Percentiles rank a stretch among this genome's conserved stretches.
These are phyloP conservation scores for Wallacemonas rigidus DNA, from an alignment of 208 protist species.

Conservation along the genomic window DNA sequence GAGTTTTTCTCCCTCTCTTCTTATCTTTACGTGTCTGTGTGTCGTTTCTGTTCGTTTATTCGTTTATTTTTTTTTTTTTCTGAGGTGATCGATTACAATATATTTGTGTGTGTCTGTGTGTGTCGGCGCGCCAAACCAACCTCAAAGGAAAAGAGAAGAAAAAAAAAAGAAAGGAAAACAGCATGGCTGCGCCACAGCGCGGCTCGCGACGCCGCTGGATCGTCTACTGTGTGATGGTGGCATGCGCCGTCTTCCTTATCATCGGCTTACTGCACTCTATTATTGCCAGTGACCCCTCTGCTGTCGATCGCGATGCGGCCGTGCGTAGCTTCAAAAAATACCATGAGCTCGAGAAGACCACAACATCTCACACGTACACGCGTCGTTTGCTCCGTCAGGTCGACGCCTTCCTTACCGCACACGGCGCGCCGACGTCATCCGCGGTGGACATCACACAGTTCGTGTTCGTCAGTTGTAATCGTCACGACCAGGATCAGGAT, in stretches of 20 bases:
- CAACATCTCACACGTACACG: not conserved
- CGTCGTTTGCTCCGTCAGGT: not conserved
- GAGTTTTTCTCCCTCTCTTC: no score
- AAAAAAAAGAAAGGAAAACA: not conserved
- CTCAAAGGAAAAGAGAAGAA: not conserved
- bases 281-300: not conserved
- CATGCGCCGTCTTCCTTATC: slow-evolving; percentile 5
- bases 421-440: slow-evolving; percentile 20
- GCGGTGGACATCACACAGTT: slow-evolving; percentile 36
- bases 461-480: slow-evolving; percentile 83
- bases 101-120: no score
- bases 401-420: not conserved
- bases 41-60: not conserved
- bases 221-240: slow-evolving; percentile 6
- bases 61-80: not conserved
- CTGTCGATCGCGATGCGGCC: not conserved
- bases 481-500: slow-evolving; percentile 58
- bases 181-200: not conserved
- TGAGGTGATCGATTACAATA: not conserved
- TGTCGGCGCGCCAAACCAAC: no score
- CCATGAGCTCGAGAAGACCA: not conserved
- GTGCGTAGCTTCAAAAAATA: not conserved
- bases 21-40: no score
- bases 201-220: not conserved
- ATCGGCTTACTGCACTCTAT: slow-evolving; percentile 8